Conservation (phyloP, 139 green algal genomes). For the Coelastrella sp. region DNA sequence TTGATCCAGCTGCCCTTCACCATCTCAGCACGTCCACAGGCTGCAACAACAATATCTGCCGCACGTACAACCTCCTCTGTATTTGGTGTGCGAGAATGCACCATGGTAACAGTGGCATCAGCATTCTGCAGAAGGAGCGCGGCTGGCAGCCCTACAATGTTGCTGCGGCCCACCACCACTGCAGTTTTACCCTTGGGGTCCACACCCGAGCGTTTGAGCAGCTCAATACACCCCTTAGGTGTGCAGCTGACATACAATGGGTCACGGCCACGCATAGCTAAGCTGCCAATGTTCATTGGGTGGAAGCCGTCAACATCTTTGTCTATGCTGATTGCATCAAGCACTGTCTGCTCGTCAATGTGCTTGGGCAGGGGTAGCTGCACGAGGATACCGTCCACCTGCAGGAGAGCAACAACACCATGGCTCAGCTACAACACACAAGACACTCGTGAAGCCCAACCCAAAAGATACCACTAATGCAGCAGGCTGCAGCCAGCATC, state of each 20-base stretch:
- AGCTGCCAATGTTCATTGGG: conserved; percentile 89
- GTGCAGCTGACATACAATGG: conserved; percentile 91
- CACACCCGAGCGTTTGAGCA: conserved; percentile 81
- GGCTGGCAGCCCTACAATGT: conserved; percentile 95
- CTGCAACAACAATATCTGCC: conserved; percentile 20
- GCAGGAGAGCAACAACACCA: not conserved
- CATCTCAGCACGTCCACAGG: conserved; percentile 26
- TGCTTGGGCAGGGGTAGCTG: conserved; percentile 91
- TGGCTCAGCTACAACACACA: not conserved
- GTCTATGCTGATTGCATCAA: conserved; percentile 87
- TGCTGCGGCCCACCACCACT: conserved; percentile 92
- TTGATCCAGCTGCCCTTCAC: conserved; percentile 89
- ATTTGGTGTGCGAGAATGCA: conserved; percentile 68
- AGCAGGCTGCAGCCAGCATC: too few species aligned
- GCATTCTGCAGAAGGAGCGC: conserved; percentile 84
- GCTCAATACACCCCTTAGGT: conserved; percentile 93
- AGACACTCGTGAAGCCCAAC: not conserved
- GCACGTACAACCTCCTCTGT: conserved; percentile 48
- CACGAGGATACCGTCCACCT: conserved; percentile 96
- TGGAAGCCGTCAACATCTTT: conserved; percentile 99
- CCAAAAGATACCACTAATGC: too few species aligned
- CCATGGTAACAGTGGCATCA: conserved; percentile 83
- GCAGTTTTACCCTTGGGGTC: conserved; percentile 74
- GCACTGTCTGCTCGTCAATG: conserved; percentile 87
- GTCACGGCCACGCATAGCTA: conserved; percentile 87